Conservation (phyloP, 2,329 filamentous ascomycete species). For the Sporothrix phasma region DNA sequence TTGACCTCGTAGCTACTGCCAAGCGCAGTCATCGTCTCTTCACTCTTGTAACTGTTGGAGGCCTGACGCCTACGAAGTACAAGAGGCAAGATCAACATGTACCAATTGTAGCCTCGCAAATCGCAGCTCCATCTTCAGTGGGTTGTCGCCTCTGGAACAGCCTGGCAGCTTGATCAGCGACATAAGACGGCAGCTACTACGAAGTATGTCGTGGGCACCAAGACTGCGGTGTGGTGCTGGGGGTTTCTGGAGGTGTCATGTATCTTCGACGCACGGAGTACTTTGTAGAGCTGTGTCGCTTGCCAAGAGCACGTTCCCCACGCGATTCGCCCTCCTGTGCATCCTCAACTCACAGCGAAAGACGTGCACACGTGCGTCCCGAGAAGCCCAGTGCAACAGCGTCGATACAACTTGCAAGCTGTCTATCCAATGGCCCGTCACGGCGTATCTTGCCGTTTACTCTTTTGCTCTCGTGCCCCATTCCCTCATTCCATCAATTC, state of each 20-base stretch:
- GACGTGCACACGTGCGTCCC: conserved; percentile 2
- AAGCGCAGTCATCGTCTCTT: not conserved
- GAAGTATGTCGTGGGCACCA: too few species aligned
- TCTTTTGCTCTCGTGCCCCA: not conserved
- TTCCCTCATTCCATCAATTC: not conserved
- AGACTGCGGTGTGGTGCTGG: too few species aligned
- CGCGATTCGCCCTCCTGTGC: not conserved
- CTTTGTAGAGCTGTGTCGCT: not conserved
- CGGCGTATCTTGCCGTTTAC: not conserved
- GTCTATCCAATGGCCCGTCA: not conserved
- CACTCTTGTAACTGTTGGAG: not conserved
- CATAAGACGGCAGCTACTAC: too few species aligned
- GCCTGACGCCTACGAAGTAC: not conserved
- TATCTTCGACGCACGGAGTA: too few species aligned
- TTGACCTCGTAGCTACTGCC: not conserved
- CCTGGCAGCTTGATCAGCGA: conserved; percentile 2
- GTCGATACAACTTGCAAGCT: not conserved
- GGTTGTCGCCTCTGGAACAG: not conserved
- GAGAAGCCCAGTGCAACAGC: not conserved
- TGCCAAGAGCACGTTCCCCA: conserved; percentile 3
- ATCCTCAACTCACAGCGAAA: conserved; percentile 7
- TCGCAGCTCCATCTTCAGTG: not conserved
- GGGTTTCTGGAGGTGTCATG: too few species aligned
- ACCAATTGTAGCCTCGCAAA: not conserved
- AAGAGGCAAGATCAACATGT: too few species aligned